phyloP scores from a whole-genome alignment of 345 rosid species.

The Brassica carinata region DNA sequence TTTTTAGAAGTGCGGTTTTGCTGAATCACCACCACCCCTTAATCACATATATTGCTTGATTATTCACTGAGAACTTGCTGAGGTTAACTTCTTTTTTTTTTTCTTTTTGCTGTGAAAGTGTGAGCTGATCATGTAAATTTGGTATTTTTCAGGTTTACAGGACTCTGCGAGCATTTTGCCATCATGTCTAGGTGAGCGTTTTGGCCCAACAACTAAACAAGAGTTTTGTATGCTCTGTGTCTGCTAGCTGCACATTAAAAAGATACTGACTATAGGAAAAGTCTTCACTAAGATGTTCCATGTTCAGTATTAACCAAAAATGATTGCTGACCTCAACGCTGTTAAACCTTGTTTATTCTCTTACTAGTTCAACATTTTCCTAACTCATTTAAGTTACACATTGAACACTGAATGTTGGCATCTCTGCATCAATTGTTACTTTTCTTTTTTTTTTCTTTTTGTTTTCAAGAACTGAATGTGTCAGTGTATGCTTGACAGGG shows the following conservation, averaged over 20 bases:
- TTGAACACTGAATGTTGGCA: neutral
- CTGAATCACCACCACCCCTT: neutral
- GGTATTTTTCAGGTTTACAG: slow-evolving; percentile 23
- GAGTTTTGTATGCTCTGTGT: too few species aligned
- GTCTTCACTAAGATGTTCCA: neutral
- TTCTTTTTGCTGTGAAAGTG: neutral
- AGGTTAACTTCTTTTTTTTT: neutral
- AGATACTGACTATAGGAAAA: too few species aligned
- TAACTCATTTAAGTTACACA: neutral
- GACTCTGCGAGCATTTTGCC: slow-evolving; percentile 24
- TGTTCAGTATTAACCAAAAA: neutral
- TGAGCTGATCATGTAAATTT: neutral
- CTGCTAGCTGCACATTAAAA: too few species aligned
- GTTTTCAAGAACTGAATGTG: slow-evolving; percentile 1
- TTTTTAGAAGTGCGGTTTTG: slow-evolving; percentile 8
- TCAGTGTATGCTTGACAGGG: slow-evolving; percentile 47
- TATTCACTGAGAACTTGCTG: neutral
- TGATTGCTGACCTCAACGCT: neutral
- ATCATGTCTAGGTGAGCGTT: slow-evolving; percentile 40
- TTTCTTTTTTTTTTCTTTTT: slow-evolving; percentile 2
- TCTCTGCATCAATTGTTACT: neutral
- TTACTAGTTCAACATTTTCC: neutral
- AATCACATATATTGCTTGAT: neutral
- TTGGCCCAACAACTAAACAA: neutral
- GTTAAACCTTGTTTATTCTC: neutral